phyloP scores from a whole-genome alignment of 495 filamentous ascomycete species.

The Penicillium lagena region DNA sequence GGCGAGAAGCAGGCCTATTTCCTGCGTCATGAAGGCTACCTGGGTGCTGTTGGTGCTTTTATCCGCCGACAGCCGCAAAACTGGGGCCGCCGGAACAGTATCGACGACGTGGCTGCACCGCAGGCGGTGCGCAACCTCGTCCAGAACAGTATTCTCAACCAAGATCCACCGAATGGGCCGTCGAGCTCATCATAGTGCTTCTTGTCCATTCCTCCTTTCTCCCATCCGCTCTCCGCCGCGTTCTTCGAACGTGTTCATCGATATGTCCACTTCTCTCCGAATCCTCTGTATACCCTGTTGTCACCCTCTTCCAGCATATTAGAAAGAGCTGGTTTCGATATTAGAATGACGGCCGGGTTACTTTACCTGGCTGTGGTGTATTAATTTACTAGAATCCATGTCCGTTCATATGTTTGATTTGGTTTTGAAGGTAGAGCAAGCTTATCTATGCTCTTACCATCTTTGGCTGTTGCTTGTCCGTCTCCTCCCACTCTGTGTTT shows the following conservation, averaged over 20 bases:
- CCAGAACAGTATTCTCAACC: constrained; percentile 7
- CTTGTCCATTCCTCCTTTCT: not conserved
- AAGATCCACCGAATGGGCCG: constrained; percentile 7
- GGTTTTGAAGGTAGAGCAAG: too few species aligned
- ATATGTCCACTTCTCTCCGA: too few species aligned
- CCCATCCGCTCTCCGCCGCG: not conserved
- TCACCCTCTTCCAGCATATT: not conserved
- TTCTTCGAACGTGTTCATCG: too few species aligned
- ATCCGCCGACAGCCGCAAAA: constrained; percentile 83
- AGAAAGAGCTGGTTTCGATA: not conserved
- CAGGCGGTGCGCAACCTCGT: constrained; percentile 24
- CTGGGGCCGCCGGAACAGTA: constrained; percentile 81
- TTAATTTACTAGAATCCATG: too few species aligned
- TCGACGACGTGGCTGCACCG: constrained; percentile 41
- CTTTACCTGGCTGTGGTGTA: too few species aligned
- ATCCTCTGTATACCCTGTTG: not conserved
- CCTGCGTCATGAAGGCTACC: constrained; percentile 89
- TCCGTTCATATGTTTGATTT: too few species aligned
- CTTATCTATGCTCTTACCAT: too few species aligned
- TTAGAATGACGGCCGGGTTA: constrained; percentile 4
- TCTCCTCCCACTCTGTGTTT: too few species aligned
- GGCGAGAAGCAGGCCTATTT: constrained; percentile 95
- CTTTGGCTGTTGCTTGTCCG: too few species aligned
- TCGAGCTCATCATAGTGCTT: constrained; percentile 7
- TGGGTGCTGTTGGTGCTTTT: constrained; percentile 95